Evolutionary conservation across 495 filamentous ascomycete species (phyloP).

Genomic region (Podospora pseudopauciseta): DNA sequence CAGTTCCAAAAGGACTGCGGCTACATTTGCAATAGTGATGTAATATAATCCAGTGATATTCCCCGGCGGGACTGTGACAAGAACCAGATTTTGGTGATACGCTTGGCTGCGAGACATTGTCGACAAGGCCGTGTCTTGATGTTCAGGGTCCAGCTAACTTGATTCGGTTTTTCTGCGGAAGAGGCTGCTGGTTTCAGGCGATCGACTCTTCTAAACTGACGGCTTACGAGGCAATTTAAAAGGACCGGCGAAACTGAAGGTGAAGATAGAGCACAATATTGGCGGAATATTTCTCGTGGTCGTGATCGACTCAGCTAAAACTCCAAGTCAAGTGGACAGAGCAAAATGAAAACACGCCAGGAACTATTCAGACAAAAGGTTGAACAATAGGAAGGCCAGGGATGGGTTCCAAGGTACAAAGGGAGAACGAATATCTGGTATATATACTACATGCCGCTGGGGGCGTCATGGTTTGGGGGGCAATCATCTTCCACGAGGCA

Average conservation of each 20-base stretch:
- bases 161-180: not conserved
- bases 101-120: constrained; percentile 14
- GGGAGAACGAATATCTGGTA: not conserved
- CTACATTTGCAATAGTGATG: constrained; percentile 25
- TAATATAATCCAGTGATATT: constrained; percentile 24
- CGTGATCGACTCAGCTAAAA: not conserved
- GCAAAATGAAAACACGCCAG: not conserved
- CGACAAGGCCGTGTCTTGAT: not conserved
- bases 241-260: not conserved
- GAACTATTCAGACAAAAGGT: not conserved
- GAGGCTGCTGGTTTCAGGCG: not conserved
- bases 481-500: not conserved
- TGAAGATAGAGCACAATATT: not conserved
- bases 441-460: not conserved
- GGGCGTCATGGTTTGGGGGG: not conserved
- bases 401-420: not conserved
- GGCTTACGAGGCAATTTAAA: not conserved
- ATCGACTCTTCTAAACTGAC: not conserved
- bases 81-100: constrained; percentile 1
- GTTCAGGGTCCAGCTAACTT: not conserved
- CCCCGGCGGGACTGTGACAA: constrained; percentile 19
- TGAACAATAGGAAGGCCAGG: not conserved
- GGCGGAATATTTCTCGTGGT: no score
- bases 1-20: not conserved
- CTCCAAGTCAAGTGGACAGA: not conserved